These are phyloP conservation scores for Cladosporium halotolerans DNA, from an alignment of 2,329 filamentous ascomycete genomes.

Conservation along the genomic window DNA sequence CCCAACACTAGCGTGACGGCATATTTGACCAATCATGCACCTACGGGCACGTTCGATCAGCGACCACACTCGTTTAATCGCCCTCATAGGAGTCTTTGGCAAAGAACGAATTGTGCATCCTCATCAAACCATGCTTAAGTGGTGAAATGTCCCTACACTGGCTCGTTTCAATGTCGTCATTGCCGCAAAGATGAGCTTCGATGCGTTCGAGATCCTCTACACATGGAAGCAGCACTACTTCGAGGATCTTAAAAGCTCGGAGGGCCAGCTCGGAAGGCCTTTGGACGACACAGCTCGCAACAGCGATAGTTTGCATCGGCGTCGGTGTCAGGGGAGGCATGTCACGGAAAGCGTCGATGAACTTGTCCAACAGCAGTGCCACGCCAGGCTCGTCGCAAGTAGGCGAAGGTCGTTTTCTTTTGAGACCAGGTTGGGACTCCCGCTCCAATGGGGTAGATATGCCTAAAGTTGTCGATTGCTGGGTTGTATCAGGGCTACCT, in stretches of 20 bases:
- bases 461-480: neutral
- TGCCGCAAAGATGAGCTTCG: neutral
- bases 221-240: neutral
- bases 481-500: neutral
- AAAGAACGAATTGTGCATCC: neutral
- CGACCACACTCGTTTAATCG: no score
- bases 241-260: neutral
- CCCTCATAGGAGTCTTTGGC: neutral
- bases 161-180: neutral
- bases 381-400: neutral
- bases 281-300: neutral
- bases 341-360: neutral
- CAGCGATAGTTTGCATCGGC: neutral
- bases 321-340: neutral
- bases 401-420: neutral
- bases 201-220: neutral
- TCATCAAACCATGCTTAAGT: neutral
- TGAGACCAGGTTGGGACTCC: neutral
- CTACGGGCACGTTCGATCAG: no score
- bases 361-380: neutral
- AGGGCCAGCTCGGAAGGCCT: no score
- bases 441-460: neutral
- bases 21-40: no score
- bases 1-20: no score
- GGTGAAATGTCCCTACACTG: neutral